Evolutionary conservation across 2,329 filamentous ascomycete species (phyloP).

Genomic region (Alternaria sp.): DNA sequence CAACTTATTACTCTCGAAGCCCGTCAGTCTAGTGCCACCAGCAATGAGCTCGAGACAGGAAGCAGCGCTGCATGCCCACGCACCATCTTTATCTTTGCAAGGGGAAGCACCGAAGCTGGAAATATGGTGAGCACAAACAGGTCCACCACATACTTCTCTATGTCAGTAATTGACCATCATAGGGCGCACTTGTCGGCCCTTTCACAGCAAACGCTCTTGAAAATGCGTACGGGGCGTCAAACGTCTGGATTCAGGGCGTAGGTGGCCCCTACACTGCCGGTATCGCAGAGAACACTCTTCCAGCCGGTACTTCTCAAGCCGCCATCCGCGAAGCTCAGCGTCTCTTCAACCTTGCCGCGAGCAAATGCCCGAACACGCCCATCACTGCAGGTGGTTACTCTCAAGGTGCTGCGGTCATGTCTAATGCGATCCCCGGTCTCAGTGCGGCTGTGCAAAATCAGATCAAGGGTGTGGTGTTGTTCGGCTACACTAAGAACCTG

Average conservation of each 20-base stretch:
- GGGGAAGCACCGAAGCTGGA: conserved; percentile 27
- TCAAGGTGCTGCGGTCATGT: conserved; percentile 50
- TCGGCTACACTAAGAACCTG: conserved; percentile 50
- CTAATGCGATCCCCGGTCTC: conserved; percentile 38
- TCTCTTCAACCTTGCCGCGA: conserved; percentile 46
- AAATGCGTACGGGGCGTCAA: conserved; percentile 12
- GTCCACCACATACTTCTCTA: neutral
- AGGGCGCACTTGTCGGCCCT: conserved; percentile 6
- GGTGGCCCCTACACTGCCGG: conserved; percentile 46
- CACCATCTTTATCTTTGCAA: conserved; percentile 31
- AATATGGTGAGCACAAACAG: conserved; percentile 24
- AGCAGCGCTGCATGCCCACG: conserved; percentile 22
- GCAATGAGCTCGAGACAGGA: conserved; percentile 26
- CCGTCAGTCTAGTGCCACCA: conserved; percentile 15
- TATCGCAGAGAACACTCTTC: conserved; percentile 43
- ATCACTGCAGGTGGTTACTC: conserved; percentile 52
- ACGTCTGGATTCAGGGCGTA: conserved; percentile 37
- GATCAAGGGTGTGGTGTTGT: conserved; percentile 48
- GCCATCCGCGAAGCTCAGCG: conserved; percentile 43
- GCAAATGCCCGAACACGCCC: conserved; percentile 48
- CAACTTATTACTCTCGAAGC: conserved; percentile 4
- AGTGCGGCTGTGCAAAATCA: conserved; percentile 35
- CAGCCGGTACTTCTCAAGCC: conserved; percentile 37
- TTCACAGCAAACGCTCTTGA: conserved; percentile 24
- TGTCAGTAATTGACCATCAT: neutral